A percentile compares a stretch with the other conserved stretches of the same genome.
Evolutionary conservation across 2,329 filamentous ascomycete species (phyloP).

Genomic region (Cryphonectria naterciae): DNA sequence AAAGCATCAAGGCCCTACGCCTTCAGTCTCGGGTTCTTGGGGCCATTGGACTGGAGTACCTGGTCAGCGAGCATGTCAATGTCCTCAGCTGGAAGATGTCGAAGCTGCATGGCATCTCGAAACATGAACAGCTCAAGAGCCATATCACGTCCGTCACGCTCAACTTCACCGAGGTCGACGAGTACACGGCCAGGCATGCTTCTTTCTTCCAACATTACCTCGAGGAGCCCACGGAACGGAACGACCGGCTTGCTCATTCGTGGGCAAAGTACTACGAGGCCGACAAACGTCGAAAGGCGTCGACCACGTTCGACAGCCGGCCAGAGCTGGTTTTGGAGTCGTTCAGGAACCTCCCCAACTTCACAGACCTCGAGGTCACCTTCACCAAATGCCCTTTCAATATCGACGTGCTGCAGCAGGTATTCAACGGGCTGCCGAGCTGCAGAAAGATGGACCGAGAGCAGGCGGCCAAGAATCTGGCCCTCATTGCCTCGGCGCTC

Average conservation of each 20-base stretch:
- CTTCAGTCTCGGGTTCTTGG: constrained; percentile 44
- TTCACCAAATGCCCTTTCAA: constrained; percentile 47
- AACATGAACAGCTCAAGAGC: constrained; percentile 45
- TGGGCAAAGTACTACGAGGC: constrained; percentile 44
- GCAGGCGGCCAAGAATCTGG: constrained; percentile 44
- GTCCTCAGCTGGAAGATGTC: constrained; percentile 49
- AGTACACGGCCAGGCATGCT: constrained; percentile 44
- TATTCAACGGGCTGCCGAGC: constrained; percentile 42
- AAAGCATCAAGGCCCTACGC: constrained; percentile 47
- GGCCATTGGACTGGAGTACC: constrained; percentile 47
- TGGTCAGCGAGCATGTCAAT: constrained; percentile 47
- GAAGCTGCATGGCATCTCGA: constrained; percentile 49
- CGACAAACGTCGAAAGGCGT: constrained; percentile 38
- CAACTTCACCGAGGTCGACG: constrained; percentile 49
- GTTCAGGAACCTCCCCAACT: constrained; percentile 45
- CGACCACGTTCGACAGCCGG: constrained; percentile 43
- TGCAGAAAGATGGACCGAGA: constrained; percentile 46
- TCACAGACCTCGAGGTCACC: constrained; percentile 45
- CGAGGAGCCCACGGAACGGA: constrained; percentile 43
- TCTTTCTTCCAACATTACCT: constrained; percentile 44
- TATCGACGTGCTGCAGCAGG: constrained; percentile 43
- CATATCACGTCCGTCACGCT: constrained; percentile 50
- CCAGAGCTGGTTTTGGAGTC: constrained; percentile 43
- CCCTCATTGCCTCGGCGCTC: constrained; percentile 44
- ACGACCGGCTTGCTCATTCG: constrained; percentile 40